Evolutionary conservation across 2,329 filamentous ascomycete species (phyloP), one percentile per base, ranked within the genome.

Genomic region (Cytospora schulzeri): DNA sequence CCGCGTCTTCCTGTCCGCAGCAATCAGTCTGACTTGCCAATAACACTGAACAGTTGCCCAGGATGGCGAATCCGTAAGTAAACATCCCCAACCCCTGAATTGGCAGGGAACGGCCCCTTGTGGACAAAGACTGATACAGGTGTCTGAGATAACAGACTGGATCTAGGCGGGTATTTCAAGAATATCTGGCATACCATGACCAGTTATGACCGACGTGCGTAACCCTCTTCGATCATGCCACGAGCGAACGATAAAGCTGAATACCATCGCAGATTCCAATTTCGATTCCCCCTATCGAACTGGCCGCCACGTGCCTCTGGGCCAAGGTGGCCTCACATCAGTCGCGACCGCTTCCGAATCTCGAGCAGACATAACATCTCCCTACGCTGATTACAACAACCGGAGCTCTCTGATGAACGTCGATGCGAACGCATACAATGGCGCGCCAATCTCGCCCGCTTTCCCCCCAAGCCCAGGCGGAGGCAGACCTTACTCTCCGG

Each of bases 111-210:
- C 54, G 35, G 17, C 33, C 12, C 26, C n/a, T 62, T 50, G 29
- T 50, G 57, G 22, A 55, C 50, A 63, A n/a, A 58, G 26, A 57
- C 60, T 67, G 61, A 67, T 54, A 28, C n/a, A 41, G 29, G 33
- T 35, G 26, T 48, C 57, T 29, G 48, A 41, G 33, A 50, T 53
- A 70, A 51, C 70, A 89, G 89, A 73, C 77, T 94, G 74, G 33
- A 35, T 35, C 9, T 35, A 35, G 84, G 87, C 71, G 85, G 85
- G 71, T 87, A 90, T 78, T 91, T 95, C 79, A 91, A 91, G 79
- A 91, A 91, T 68, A 94, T 99, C 81, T 99, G 95, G 95, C 95
- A 98, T 83, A 88, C 91, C 71, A 95, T 89, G 85, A 89, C 87
- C 78, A 89, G 86, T 71, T 82, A 89, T 80, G 87, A 89, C 76